Evolutionary conservation across 148 eudicot genomes (phyloP).

Genomic region (Drosera capensis): DNA sequence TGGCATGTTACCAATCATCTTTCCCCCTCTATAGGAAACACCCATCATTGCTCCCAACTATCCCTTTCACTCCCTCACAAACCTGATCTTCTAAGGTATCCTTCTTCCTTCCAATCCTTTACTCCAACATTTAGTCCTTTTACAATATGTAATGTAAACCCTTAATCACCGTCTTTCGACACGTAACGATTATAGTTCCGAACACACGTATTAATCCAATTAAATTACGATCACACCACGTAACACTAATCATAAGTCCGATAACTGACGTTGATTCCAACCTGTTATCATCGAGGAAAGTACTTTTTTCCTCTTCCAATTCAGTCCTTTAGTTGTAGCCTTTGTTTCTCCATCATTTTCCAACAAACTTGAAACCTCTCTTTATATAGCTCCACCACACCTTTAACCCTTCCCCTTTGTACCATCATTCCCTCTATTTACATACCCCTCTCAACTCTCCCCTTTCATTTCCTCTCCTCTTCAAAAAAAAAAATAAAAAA

Average conservation of each 20-base stretch:
- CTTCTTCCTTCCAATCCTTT: constrained; percentile 12
- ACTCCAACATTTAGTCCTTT: no score
- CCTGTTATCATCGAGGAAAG: no score
- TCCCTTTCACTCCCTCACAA: constrained; percentile 59
- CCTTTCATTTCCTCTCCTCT: not conserved
- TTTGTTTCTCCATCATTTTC: not conserved
- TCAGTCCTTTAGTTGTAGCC: constrained; percentile 5
- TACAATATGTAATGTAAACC: no score
- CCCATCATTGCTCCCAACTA: constrained; percentile 97
- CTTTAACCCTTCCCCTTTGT: not conserved
- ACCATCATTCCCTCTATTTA: not conserved
- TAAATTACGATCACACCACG: no score
- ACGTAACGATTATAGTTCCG: no score
- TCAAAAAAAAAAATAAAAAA: not conserved
- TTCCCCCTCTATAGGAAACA: constrained; percentile 90
- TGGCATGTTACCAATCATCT: constrained; percentile 88
- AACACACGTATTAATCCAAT: no score
- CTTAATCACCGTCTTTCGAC: no score
- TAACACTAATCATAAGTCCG: no score
- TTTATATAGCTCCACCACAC: constrained; percentile 4
- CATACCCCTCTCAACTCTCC: not conserved
- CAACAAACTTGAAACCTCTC: constrained; percentile 8
- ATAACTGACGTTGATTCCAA: no score
- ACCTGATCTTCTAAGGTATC: constrained; percentile 69
- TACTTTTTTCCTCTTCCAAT: constrained; percentile 3